Percentiles rank a stretch among this genome's conserved stretches.
Evolutionary conservation across 2,329 filamentous ascomycete genomes (phyloP).

Genomic region (Talaromyces atroroseus): DNA sequence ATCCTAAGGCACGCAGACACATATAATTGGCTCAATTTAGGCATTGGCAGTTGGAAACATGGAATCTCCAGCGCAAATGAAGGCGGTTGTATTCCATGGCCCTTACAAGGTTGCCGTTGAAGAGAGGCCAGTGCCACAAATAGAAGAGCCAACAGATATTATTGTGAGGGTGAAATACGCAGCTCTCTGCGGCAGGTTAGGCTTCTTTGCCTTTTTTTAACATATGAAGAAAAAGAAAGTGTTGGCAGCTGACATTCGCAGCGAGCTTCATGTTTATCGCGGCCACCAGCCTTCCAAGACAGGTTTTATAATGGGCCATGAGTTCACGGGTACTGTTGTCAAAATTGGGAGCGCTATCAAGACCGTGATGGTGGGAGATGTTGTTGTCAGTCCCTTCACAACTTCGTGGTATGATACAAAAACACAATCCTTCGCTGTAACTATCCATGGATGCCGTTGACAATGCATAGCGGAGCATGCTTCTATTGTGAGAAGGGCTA

Average conservation of each 20-base stretch:
- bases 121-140: slow-evolving; percentile 69
- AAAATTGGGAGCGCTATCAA: slow-evolving; percentile 63
- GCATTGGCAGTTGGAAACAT: not conserved
- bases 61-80: slow-evolving; percentile 52
- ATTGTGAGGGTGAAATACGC: slow-evolving; percentile 79
- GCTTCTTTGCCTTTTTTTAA: too few relatives aligned
- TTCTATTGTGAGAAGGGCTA: slow-evolving; percentile 77
- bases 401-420: slow-evolving; percentile 60
- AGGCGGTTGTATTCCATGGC: slow-evolving; percentile 81
- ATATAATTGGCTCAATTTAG: not conserved
- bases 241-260: not conserved
- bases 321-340: slow-evolving; percentile 74
- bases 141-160: slow-evolving; percentile 67
- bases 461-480: slow-evolving; percentile 54
- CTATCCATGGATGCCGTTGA: too few relatives aligned
- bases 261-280: slow-evolving; percentile 77
- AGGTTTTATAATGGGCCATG: slow-evolving; percentile 67
- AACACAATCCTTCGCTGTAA: slow-evolving; percentile 2
- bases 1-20: not conserved
- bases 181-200: slow-evolving; percentile 77
- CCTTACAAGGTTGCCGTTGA: slow-evolving; percentile 70
- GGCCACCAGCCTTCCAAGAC: slow-evolving; percentile 68
- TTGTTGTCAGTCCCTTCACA: slow-evolving; percentile 78
- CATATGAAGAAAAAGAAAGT: not conserved
- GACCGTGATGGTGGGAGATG: slow-evolving; percentile 66